These are phyloP conservation scores for Potentilla sterilis DNA, from an alignment of 306 rosid species.

Conservation along the genomic window DNA sequence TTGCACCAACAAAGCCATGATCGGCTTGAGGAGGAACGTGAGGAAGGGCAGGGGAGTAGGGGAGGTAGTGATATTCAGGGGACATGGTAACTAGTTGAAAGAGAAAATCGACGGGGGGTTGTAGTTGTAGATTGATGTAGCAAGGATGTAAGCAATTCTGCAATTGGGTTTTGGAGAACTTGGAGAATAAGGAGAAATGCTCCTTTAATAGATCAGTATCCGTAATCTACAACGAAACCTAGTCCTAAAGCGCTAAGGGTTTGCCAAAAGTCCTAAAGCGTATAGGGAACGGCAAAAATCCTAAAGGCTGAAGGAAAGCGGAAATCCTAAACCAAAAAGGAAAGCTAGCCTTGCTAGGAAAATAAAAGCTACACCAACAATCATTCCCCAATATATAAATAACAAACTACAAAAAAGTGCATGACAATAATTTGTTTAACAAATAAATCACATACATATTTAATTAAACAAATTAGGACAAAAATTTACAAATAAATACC, in stretches of 20 bases:
- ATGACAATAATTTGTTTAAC: too few relatives aligned
- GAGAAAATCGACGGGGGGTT: not conserved
- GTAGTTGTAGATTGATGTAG: too few relatives aligned
- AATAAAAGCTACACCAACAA: too few relatives aligned
- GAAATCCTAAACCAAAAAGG: not conserved
- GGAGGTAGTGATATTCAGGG: slow-evolving; percentile 63
- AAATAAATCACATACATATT: too few relatives aligned
- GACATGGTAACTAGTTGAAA: slow-evolving; percentile 10
- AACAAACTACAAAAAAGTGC: too few relatives aligned
- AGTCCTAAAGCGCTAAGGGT: not conserved
- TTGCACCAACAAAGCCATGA: slow-evolving; percentile 65
- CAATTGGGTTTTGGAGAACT: too few relatives aligned
- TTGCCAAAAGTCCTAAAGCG: not conserved
- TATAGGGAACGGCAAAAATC: not conserved
- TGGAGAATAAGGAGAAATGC: too few relatives aligned
- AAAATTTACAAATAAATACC: too few relatives aligned
- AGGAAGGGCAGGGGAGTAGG: slow-evolving; percentile 47
- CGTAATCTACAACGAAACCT: not conserved
- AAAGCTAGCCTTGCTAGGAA: not conserved
- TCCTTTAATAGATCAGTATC: not conserved
- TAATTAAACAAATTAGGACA: too few relatives aligned
- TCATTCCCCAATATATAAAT: too few relatives aligned
- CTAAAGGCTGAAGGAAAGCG: not conserved
- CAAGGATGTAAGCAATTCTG: too few relatives aligned
- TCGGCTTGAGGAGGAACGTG: slow-evolving; percentile 59